Evolutionary conservation across 1,284 basidiomycete genomes (phyloP).

Genomic region (Cutaneotrichosporon sp.): DNA sequence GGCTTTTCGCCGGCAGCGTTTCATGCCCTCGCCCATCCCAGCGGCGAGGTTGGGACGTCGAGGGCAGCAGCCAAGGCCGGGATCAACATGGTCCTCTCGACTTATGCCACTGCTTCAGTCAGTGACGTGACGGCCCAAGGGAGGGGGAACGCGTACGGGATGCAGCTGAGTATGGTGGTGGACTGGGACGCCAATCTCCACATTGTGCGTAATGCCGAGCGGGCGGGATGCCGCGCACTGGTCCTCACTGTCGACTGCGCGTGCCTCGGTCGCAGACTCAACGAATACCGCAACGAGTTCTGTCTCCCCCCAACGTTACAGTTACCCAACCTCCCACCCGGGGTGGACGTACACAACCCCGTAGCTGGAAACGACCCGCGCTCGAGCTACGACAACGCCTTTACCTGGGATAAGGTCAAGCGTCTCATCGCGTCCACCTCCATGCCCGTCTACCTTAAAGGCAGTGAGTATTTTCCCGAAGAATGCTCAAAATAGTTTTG

Average conservation of each 20-base stretch:
- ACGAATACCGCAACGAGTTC: slow-evolving; percentile 30
- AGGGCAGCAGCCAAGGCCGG: slow-evolving; percentile 32
- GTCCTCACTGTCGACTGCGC: slow-evolving; percentile 36
- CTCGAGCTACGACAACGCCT: slow-evolving; percentile 19
- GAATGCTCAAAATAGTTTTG: slow-evolving; percentile 16
- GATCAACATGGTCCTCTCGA: slow-evolving; percentile 36
- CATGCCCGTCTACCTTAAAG: slow-evolving; percentile 29
- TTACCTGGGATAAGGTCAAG: slow-evolving; percentile 25
- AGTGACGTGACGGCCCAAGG: slow-evolving; percentile 33
- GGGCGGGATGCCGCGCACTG: slow-evolving; percentile 31
- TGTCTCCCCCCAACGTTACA: slow-evolving; percentile 16
- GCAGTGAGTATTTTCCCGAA: slow-evolving; percentile 20
- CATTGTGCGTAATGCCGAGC: slow-evolving; percentile 32
- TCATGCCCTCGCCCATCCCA: slow-evolving; percentile 38
- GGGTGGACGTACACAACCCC: slow-evolving; percentile 18
- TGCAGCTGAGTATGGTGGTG: slow-evolving; percentile 36
- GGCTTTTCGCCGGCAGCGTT: slow-evolving; percentile 41
- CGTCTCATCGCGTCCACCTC: slow-evolving; percentile 5
- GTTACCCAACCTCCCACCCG: slow-evolving; percentile 26
- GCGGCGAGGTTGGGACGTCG: slow-evolving; percentile 36
- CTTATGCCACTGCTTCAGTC: slow-evolving; percentile 30
- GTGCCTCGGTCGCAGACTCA: slow-evolving; percentile 30
- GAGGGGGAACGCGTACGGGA: slow-evolving; percentile 27
- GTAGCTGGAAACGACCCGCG: slow-evolving; percentile 17
- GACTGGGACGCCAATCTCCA: slow-evolving; percentile 28